These are phyloP conservation scores for Fusarium sp. DNA, from an alignment of 2,329 filamentous ascomycete genomes.

Conservation along the genomic window DNA sequence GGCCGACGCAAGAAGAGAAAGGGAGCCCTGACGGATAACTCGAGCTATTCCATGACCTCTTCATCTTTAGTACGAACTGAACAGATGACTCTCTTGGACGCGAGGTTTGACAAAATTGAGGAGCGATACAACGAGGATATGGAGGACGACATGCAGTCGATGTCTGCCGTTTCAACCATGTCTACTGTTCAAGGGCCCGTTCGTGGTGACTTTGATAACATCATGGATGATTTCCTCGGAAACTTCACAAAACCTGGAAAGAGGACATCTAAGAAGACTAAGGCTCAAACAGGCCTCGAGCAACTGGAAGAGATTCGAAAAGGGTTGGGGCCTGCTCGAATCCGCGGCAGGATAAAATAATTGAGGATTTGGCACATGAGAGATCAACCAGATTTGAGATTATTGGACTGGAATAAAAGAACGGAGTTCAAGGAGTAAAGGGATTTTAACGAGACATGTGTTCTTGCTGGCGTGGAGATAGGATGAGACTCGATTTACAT, in stretches of 20 bases:
- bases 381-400: background rate
- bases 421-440: conserved; percentile 25
- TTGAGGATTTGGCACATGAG: background rate
- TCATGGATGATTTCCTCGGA: conserved; percentile 93
- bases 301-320: conserved; percentile 91
- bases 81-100: conserved; percentile 84
- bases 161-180: conserved; percentile 69
- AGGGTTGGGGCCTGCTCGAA: conserved; percentile 79
- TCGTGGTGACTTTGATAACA: conserved; percentile 83
- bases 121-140: conserved; percentile 71
- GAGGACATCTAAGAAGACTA: conserved; percentile 80
- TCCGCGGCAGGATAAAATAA: conserved; percentile 52
- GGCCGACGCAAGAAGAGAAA: conserved; percentile 94
- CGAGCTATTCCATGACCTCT: conserved; percentile 90
- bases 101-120: conserved; percentile 90
- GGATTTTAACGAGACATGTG: conserved; percentile 13
- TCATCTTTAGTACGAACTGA: conserved; percentile 89
- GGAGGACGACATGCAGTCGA: conserved; percentile 62
- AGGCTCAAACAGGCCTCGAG: conserved; percentile 81
- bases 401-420: conserved; percentile 1
- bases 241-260: conserved; percentile 77
- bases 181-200: conserved; percentile 76
- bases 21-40: conserved; percentile 88
- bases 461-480: background rate
- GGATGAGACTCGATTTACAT: background rate